Evolutionary conservation across 148 eudicot species (phyloP), one percentile per base, ranked within the genome.

Genomic region (Chenopodium album): DNA sequence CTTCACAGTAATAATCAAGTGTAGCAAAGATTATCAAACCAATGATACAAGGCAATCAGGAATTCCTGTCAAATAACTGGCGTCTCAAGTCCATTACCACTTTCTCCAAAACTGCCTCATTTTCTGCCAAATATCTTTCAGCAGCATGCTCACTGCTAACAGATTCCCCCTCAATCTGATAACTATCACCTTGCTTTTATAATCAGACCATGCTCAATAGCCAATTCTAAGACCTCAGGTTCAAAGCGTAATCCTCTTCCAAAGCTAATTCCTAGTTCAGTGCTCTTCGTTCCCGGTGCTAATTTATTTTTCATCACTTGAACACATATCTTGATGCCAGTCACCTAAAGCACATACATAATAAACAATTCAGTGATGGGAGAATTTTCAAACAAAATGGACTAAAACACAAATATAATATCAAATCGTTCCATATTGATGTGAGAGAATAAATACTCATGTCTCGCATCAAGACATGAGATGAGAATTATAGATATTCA

Each of bases 261-360:
- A 66, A 94, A 97, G 59, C 84, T 73, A 79, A 97, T 90, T 22
- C 72, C 91, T 56, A 94, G 62, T 66, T 92, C 92, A 67, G 94
- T 98, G 74, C 91, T 92, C 77, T 86, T 85, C 89, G 85, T 86
- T 47, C 91, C 87, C 26, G 94, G 97, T 32, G 99, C 92, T 78
- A 97, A 81, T 87, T 94, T 97, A 74, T 97, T 97, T 80, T 97
- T 97, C 50, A 97, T 86, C 76, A 94, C 97, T 88, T 97, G 90
- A 32, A 92, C 90, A 78, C 92, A 88, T 41, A 97, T 90, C 75
- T 88, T 90, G 56, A 97, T 87, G 54, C 99, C 99, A 74, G 88
- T 89, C 41, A 87, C 85, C 99, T 97, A 82, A 56, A 65, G 16
- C 48, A 75, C 47, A 13, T 17, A 13, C 20, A 82, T 5, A 44